Evolutionary conservation across 1,284 basidiomycete species (phyloP).

Genomic region (Megacollybia platyphylla): DNA sequence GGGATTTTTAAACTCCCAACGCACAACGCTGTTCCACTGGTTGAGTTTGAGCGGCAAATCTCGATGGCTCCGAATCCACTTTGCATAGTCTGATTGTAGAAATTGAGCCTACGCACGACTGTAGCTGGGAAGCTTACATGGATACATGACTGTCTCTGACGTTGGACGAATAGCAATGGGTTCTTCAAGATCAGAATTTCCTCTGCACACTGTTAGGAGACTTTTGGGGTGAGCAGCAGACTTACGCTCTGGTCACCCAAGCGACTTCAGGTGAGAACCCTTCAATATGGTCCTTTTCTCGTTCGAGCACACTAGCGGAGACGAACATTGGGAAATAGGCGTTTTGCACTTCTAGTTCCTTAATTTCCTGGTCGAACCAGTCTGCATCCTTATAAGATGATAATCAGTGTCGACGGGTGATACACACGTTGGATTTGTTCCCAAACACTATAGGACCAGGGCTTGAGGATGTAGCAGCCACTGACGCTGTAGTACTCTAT

Average conservation of each 20-base stretch:
- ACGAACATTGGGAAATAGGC: slow-evolving; percentile 99
- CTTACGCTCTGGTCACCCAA: slow-evolving; percentile 95
- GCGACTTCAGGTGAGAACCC: slow-evolving; percentile 99
- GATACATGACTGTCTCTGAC: slow-evolving; percentile 98
- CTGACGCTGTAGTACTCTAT: slow-evolving; percentile 98
- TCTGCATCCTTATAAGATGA: slow-evolving; percentile 24
- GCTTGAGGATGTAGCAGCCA: slow-evolving; percentile 97
- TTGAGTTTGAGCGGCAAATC: slow-evolving; percentile 96
- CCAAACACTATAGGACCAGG: slow-evolving; percentile 97
- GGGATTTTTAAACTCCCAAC: slow-evolving; percentile 99
- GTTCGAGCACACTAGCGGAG: slow-evolving; percentile 83
- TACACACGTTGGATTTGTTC: slow-evolving; percentile 79
- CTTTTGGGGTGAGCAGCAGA: slow-evolving; percentile 10
- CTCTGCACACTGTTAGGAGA: slow-evolving; percentile 30
- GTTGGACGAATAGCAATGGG: slow-evolving; percentile 97
- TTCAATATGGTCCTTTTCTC: slow-evolving; percentile 98
- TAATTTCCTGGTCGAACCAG: slow-evolving; percentile 91
- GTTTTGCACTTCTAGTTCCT: slow-evolving; percentile 92
- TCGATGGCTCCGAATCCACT: slow-evolving; percentile 97
- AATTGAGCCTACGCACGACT: neutral
- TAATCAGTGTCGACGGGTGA: neutral
- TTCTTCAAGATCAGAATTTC: slow-evolving; percentile 89
- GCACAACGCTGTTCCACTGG: slow-evolving; percentile 98
- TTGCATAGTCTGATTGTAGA: slow-evolving; percentile 64
- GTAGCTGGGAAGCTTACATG: slow-evolving; percentile 41